These are phyloP conservation scores for Epichloe sp. DNA, from an alignment of 2,329 filamentous ascomycete genomes.

Conservation along the genomic window DNA sequence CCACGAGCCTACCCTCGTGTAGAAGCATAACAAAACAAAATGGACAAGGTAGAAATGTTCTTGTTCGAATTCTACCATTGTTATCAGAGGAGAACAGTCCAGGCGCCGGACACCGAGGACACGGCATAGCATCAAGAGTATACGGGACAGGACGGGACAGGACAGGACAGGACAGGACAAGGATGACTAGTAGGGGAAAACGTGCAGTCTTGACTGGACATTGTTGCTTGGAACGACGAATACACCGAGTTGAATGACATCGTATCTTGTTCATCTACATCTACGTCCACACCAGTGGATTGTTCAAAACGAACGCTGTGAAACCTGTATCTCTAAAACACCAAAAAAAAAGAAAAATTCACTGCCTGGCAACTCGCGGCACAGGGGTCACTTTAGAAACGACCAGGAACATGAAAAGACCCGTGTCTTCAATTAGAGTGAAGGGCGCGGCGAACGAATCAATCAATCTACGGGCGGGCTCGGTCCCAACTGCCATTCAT, in stretches of 20 bases:
- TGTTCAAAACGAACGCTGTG: no score
- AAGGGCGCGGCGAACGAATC: neutral
- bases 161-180: neutral
- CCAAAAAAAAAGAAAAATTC: no score
- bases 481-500: no score
- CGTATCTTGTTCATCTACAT: no score
- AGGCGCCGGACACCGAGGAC: neutral
- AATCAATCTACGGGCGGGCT: neutral
- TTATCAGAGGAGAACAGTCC: neutral
- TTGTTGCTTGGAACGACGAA: no score
- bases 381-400: neutral
- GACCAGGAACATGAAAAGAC: neutral
- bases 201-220: no score
- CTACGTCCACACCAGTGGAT: no score
- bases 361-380: neutral
- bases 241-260: no score
- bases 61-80: neutral
- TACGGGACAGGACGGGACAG: neutral
- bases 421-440: neutral
- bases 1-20: conserved; percentile 27
- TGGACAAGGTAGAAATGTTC: conserved; percentile 19
- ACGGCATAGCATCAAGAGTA: neutral
- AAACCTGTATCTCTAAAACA: no score
- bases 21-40: conserved; percentile 5
- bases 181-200: no score